phyloP scores from a whole-genome alignment of 1,284 basidiomycete species.

The Meira nashicola region DNA sequence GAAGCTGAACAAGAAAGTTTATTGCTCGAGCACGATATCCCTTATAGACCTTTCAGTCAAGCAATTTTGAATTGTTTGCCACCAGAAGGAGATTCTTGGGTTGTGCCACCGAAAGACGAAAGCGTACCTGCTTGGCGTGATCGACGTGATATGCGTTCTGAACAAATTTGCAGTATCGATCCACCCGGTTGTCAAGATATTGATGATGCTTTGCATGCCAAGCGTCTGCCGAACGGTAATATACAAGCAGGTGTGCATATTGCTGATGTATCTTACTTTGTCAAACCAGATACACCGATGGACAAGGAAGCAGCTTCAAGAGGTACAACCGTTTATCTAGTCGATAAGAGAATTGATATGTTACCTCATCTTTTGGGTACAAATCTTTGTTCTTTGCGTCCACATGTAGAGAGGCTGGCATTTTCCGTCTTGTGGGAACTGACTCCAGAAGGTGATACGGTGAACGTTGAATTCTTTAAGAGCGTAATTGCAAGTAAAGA shows the following conservation, averaged over 20 bases:
- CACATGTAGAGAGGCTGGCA: conserved; percentile 87
- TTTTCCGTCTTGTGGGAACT: conserved; percentile 94
- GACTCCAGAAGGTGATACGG: conserved; percentile 67
- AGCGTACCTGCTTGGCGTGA: conserved; percentile 69
- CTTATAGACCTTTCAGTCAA: conserved; percentile 91
- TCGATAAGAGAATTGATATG: conserved; percentile 99
- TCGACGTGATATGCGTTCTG: conserved; percentile 78
- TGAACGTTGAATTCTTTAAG: conserved; percentile 86
- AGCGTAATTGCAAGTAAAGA: conserved; percentile 94
- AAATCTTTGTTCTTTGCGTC: conserved; percentile 88
- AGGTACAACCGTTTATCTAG: conserved; percentile 95
- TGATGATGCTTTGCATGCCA: conserved; percentile 96
- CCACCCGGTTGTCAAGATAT: conserved; percentile 97
- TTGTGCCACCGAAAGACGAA: conserved; percentile 72
- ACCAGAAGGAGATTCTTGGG: conserved; percentile 82
- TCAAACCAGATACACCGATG: conserved; percentile 89
- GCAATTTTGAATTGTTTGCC: conserved; percentile 90
- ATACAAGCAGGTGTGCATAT: conserved; percentile 98
- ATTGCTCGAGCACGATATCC: conserved; percentile 90
- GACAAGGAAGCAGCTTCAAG: conserved; percentile 90
- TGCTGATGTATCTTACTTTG: conserved; percentile 96
- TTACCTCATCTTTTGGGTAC: conserved; percentile 88
- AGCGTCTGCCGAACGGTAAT: conserved; percentile 81
- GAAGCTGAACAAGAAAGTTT: conserved; percentile 94
- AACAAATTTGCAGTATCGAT: conserved; percentile 93